Evolutionary conservation across 2,329 filamentous ascomycete genomes (phyloP), one percentile per base, ranked within the genome.

Genomic region (Pyrenophora teres): DNA sequence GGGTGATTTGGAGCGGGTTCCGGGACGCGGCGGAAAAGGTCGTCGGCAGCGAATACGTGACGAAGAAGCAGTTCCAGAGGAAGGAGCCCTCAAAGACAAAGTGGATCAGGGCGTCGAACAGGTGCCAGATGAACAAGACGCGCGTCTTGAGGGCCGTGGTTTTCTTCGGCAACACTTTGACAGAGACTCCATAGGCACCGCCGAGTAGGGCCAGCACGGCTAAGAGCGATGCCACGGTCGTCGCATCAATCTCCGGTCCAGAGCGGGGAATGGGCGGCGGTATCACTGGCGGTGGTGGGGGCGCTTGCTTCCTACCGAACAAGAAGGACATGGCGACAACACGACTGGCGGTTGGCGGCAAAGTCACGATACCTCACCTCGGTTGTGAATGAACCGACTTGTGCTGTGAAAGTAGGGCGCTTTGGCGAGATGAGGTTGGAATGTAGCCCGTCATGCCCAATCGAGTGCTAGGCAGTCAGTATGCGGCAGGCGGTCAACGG

Each of bases 31-130:
- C 64, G 2, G 65, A 63, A 50, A 73, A 72, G 33, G 61, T 62
- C 33, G 73, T 72, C 6, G 78, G 74, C 33, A 83, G 70, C 16
- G 73, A 65, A 40, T 75, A 74, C 65, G 79, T 85, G 61, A 81
- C 81, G 81, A 92, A 93, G 82, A 97, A 95, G 79, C 90, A 96
- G 77, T 96, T 90, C 81, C 92, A 97, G 19, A 97, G 85, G 75
- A 91, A 97, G 67, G 86, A 88, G 46, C 91, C 92, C 77, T 97
- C 93, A 71, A 97, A 88, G 72, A 91, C 80, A 75, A 95, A 85
- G 78, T 99, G 94, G 67, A 92, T 93, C 37, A 97, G 82, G 27
- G 90, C 90, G 74, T 97, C 92, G 77, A 96, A 95, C 32, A 90
- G 83, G 78, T 97, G 92, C 93, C 93, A 97, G 76, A 95, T 83